phyloP scores from a whole-genome alignment of 495 filamentous ascomycete genomes.

The Hyaloscypha variabilis region DNA sequence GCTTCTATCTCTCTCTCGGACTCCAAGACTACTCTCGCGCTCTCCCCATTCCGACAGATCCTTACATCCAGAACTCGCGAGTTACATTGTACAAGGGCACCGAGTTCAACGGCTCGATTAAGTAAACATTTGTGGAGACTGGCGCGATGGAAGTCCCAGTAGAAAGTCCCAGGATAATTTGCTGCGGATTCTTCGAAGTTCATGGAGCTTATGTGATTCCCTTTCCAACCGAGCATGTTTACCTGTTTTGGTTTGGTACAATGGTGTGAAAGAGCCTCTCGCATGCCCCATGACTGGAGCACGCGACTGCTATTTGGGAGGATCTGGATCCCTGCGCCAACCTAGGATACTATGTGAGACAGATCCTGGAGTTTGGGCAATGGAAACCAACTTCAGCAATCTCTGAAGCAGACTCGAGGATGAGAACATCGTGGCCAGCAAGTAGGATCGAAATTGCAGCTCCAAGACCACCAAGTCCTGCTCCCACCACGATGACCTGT shows the following conservation, averaged over 20 bases:
- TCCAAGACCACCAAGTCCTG: constrained; percentile 68
- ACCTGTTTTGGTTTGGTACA: constrained; percentile 38
- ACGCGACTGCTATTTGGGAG: constrained; percentile 56
- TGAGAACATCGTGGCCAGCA: constrained; percentile 60
- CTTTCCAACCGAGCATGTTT: constrained; percentile 24
- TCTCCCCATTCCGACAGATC: constrained; percentile 22
- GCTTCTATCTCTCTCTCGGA: constrained; percentile 40
- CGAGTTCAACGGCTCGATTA: constrained; percentile 53
- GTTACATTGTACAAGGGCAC: constrained; percentile 50
- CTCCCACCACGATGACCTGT: constrained; percentile 62
- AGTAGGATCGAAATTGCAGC: constrained; percentile 63
- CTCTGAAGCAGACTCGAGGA: constrained; percentile 65
- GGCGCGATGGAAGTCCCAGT: constrained; percentile 61
- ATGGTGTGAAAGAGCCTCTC: constrained; percentile 33
- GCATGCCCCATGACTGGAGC: constrained; percentile 47
- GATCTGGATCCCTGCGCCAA: constrained; percentile 64
- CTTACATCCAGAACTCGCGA: constrained; percentile 36
- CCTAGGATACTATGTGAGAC: constrained; percentile 28
- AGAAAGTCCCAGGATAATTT: constrained; percentile 50
- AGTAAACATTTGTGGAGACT: constrained; percentile 57
- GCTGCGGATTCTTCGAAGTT: constrained; percentile 42
- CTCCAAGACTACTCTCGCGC: constrained; percentile 32
- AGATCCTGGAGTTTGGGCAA: neutral
- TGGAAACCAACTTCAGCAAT: constrained; percentile 52
- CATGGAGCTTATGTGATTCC: constrained; percentile 19